Conservation (phyloP, 2,329 filamentous ascomycete species). For the Phaeophleospora eucalypticola region DNA sequence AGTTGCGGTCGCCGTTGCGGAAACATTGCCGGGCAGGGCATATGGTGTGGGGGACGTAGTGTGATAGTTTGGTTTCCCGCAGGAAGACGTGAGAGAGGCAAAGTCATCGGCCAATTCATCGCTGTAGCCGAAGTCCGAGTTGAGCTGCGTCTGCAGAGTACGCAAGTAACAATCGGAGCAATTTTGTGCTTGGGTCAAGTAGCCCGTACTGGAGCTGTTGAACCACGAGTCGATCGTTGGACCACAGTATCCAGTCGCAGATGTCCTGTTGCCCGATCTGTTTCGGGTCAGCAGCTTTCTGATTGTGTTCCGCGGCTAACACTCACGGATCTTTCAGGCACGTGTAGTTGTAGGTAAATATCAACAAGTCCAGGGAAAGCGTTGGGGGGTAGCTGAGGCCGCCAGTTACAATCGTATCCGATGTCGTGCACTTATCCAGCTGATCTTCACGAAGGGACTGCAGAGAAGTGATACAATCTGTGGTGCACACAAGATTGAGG, state of each 20-base stretch:
- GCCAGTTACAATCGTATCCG: not conserved
- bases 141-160: not conserved
- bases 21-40: not conserved
- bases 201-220: not conserved
- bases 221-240: not conserved
- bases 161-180: not conserved
- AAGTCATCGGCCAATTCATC: not conserved
- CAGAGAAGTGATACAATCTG: not conserved
- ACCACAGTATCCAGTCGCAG: not conserved
- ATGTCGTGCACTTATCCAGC: not conserved
- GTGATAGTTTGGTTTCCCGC: not conserved
- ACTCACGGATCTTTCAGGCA: not conserved
- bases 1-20: not conserved
- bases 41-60: not conserved
- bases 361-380: not conserved
- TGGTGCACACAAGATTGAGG: not conserved
- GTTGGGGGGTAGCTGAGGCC: not conserved
- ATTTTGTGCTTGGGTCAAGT: too few species aligned
- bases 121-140: not conserved
- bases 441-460: not conserved
- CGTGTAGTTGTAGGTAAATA: not conserved
- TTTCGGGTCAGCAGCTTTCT: too few species aligned
- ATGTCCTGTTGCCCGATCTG: too few species aligned
- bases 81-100: not conserved
- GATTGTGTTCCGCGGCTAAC: too few species aligned